These are phyloP conservation scores for Graphium sp. DNA, from an alignment of 2,329 filamentous ascomycete species.

Conservation along the genomic window DNA sequence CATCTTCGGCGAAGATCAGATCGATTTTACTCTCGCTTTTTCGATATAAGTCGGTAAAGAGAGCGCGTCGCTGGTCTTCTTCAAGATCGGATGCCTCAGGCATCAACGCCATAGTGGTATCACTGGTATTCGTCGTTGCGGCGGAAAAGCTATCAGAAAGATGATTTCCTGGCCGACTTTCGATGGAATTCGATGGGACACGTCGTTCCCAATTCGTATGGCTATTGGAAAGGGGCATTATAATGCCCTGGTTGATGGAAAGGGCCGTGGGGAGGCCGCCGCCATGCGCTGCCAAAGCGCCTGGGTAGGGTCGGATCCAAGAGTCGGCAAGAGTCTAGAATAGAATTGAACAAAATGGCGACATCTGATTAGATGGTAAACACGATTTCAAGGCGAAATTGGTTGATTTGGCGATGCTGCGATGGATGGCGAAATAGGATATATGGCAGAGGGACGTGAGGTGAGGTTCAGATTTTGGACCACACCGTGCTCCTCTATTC, in stretches of 20 bases:
- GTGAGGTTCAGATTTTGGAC: conserved; percentile 37
- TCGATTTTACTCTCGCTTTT: conserved; percentile 63
- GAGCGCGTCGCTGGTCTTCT: conserved; percentile 54
- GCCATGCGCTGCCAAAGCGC: conserved; percentile 37
- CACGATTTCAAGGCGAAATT: conserved; percentile 1
- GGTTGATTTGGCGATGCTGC: conserved; percentile 19
- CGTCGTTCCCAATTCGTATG: conserved; percentile 49
- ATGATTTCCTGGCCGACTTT: conserved; percentile 28
- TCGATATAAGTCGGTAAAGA: conserved; percentile 65
- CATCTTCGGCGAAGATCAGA: conserved; percentile 49
- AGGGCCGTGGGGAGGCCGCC: conserved; percentile 28
- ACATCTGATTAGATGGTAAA: conserved; percentile 33
- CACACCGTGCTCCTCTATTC: conserved; percentile 3
- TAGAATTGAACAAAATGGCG: conserved; percentile 30
- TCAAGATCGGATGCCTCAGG: conserved; percentile 47
- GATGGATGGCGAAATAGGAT: conserved; percentile 31
- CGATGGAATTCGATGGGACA: conserved; percentile 28
- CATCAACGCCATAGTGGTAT: conserved; percentile 31
- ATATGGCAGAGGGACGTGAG: conserved; percentile 34
- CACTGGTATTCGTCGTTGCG: conserved; percentile 32
- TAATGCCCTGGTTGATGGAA: conserved; percentile 30
- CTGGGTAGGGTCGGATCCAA: conserved; percentile 31
- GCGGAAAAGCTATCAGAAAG: conserved; percentile 42
- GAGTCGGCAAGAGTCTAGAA: conserved; percentile 27
- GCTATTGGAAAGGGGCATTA: conserved; percentile 52